Evolutionary conservation across 2,329 filamentous ascomycete genomes (phyloP).

Genomic region (Sporothrix pallida): DNA sequence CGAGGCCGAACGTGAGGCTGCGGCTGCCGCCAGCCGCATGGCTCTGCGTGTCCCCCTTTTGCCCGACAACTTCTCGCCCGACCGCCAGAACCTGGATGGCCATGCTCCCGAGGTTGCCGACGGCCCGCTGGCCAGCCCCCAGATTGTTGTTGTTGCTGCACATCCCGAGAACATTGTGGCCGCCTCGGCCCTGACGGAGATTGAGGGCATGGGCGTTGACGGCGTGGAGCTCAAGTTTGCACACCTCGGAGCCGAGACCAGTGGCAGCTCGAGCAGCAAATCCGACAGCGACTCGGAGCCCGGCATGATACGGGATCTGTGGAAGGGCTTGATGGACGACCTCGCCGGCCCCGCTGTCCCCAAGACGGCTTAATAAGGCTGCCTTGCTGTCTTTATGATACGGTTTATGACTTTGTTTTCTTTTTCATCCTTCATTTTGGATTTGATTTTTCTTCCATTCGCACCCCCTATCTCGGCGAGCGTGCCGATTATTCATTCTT

Average conservation of each 20-base stretch:
- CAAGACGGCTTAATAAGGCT: conserved; percentile 29
- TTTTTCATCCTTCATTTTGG: conserved; percentile 20
- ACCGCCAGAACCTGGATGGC: conserved; percentile 50
- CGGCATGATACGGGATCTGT: conserved; percentile 61
- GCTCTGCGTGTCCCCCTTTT: conserved; percentile 63
- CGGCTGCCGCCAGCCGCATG: conserved; percentile 32
- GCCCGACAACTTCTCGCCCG: conserved; percentile 61
- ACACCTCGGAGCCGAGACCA: conserved; percentile 44
- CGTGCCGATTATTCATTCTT: background rate
- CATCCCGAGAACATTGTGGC: conserved; percentile 60
- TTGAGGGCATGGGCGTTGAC: conserved; percentile 64
- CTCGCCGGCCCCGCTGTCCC: conserved; percentile 27
- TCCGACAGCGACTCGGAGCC: conserved; percentile 35
- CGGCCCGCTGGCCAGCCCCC: conserved; percentile 49
- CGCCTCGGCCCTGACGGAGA: conserved; percentile 57
- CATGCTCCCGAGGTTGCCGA: conserved; percentile 53
- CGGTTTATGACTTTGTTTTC: conserved; percentile 19
- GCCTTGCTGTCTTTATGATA: background rate
- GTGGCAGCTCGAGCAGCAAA: background rate
- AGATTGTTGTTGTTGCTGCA: conserved; percentile 62
- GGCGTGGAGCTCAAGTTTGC: conserved; percentile 61
- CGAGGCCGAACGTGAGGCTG: conserved; percentile 43
- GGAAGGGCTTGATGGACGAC: conserved; percentile 55
- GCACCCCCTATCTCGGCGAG: conserved; percentile 1
- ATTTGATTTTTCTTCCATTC: background rate